phyloP scores from a whole-genome alignment of 441 rosid species.

The Raphanus hybrid region DNA sequence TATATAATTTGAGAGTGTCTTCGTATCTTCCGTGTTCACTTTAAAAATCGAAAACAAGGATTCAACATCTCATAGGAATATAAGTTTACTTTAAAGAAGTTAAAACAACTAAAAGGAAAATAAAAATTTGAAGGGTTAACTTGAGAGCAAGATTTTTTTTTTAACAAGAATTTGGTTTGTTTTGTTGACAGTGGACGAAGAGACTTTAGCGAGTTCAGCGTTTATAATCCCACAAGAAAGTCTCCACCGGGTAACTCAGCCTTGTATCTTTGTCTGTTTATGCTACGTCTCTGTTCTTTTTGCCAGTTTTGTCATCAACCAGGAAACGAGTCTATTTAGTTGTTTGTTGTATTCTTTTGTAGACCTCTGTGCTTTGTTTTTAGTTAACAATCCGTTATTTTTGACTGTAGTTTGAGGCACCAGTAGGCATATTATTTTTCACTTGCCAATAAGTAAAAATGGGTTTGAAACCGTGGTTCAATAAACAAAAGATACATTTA shows the following conservation, averaged over 20 bases:
- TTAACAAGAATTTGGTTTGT: constrained; percentile 55
- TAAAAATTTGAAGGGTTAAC: no score
- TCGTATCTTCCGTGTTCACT: not conserved
- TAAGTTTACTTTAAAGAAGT: not conserved
- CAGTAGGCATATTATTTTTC: no score
- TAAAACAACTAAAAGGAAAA: not conserved
- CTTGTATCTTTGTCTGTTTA: not conserved
- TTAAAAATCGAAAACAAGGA: not conserved
- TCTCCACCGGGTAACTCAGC: constrained; percentile 19
- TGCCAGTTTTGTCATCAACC: not conserved
- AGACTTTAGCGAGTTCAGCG: constrained; percentile 90
- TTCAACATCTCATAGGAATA: not conserved
- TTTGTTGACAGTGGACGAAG: constrained; percentile 81
- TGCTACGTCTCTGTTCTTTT: not conserved
- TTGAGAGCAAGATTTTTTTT: no score
- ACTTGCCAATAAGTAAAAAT: no score
- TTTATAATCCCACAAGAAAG: constrained; percentile 69
- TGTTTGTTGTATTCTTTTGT: constrained; percentile 29
- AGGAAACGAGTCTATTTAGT: not conserved
- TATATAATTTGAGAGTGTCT: not conserved
- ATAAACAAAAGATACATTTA: no score
- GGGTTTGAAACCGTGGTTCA: no score
- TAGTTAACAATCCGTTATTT: not conserved
- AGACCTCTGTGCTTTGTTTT: not conserved
- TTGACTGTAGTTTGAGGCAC: not conserved